Conservation (phyloP, 2,329 filamentous ascomycete genomes). For the Xylaria polymorpha region DNA sequence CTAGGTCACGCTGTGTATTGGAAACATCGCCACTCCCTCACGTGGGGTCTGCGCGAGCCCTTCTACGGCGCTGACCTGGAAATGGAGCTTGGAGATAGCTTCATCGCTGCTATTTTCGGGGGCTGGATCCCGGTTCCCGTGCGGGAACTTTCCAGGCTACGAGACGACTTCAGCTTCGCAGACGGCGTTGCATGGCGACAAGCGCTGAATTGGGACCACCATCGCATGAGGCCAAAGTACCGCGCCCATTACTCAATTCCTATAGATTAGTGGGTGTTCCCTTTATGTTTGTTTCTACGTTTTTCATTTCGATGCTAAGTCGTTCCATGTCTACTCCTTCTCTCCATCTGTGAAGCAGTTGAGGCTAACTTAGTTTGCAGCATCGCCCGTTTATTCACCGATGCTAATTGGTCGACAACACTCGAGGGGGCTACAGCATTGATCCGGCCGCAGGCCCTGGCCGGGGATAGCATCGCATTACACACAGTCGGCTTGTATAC, state of each 20-base stretch:
- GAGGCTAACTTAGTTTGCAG: conserved; percentile 34
- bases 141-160: conserved; percentile 29
- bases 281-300: not conserved
- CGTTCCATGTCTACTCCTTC: not conserved
- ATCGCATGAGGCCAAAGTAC: conserved; percentile 49
- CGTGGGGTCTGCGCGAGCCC: conserved; percentile 47
- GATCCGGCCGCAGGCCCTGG: conserved; percentile 39
- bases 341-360: not conserved
- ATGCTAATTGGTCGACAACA: conserved; percentile 40
- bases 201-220: conserved; percentile 49
- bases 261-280: conserved; percentile 48
- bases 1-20: conserved; percentile 52
- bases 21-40: conserved; percentile 48
- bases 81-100: conserved; percentile 53
- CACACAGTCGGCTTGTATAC: conserved; percentile 34
- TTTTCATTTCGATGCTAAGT: not conserved
- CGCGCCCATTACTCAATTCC: conserved; percentile 51
- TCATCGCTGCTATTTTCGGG: conserved; percentile 51
- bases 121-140: conserved; percentile 51
- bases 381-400: conserved; percentile 44
- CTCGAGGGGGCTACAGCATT: conserved; percentile 23
- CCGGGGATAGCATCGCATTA: conserved; percentile 33
- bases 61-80: conserved; percentile 53
- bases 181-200: conserved; percentile 51
- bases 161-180: conserved; percentile 42